Conservation (phyloP, 768 basidiomycete genomes). For the Boletus subparvulus region DNA sequence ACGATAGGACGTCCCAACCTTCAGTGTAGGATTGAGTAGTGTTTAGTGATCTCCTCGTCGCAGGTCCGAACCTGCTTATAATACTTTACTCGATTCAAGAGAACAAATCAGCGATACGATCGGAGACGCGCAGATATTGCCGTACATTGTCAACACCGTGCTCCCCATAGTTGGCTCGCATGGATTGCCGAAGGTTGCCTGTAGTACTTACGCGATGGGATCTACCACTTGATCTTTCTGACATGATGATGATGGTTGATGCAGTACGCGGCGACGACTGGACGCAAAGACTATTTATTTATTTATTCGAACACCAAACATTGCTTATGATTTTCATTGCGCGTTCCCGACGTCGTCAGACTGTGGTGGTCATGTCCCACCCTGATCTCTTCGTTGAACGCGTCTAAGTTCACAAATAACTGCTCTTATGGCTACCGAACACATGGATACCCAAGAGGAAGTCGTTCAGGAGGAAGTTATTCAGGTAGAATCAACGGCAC, state of each 20-base stretch:
- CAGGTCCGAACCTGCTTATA: conserved; percentile 26
- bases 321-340: background rate
- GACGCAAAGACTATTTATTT: background rate
- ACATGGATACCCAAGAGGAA: conserved; percentile 5
- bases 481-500: background rate
- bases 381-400: background rate
- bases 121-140: background rate
- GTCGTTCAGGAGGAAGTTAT: conserved; percentile 5
- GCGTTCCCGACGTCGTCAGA: background rate
- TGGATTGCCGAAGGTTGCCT: conserved; percentile 38
- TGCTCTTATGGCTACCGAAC: conserved; percentile 16
- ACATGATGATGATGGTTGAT: conserved; percentile 3
- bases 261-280: too few species aligned
- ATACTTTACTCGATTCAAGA: conserved; percentile 18
- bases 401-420: background rate
- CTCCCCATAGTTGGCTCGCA: conserved; percentile 51
- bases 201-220: conserved; percentile 24
- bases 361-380: background rate
- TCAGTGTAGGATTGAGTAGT: background rate
- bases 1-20: conserved; percentile 66
- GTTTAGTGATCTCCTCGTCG: background rate
- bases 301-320: background rate
- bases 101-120: background rate
- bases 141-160: conserved; percentile 61
- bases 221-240: conserved; percentile 11